Evolutionary conservation across 176 grass and related monocot genomes (phyloP), one percentile per base, ranked within the genome.

Genomic region (Saccharum spontaneum): DNA sequence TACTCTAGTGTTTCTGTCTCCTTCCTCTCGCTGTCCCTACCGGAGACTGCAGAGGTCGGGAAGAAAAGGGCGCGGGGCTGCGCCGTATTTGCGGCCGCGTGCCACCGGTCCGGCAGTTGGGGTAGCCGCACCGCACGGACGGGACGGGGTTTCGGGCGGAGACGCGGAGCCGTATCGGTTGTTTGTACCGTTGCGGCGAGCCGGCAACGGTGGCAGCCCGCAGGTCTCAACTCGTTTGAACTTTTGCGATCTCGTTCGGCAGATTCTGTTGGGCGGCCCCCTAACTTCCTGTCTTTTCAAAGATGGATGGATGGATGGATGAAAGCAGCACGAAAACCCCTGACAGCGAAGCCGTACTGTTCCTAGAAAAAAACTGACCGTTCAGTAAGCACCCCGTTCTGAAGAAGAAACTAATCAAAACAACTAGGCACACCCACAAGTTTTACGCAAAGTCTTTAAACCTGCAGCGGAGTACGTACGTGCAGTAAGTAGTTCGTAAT

Each of bases 101-200:
- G 82, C 82, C 82, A 74, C 57, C 81, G 16, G 62, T 6, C 46
- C 3, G 17, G 78, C 49, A 6, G 87, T 77, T 89, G 2, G 16
- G 55, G 83, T 40, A 2, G 78, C 83, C 78, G 88, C 63, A 71
- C 69, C 52, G 52, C 52, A 55, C 52, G 52, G 1, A 13, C 3
- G 39, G 39, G 30, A 73, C 75, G 81, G 80, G 33, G n/a, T 38
- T 78, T 55, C 18, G 73, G 75, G 24, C 75, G 87, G 74, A 45
- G 44, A 75, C 76, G 69, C 70, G 76, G 83, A 54, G 46, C 37
- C 12, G 67, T 17, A 4, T 39, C 12, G 54, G 22, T 14, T 12
- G 11, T n/a, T 41, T 75, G 82, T 85, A 82, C 88, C 78, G 88
- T 90, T 90, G 83, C 26, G 54, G 67, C 40, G 70, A 73, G 23